Evolutionary conservation across 2,329 filamentous ascomycete species (phyloP).

Genomic region (Neurospora sp.): DNA sequence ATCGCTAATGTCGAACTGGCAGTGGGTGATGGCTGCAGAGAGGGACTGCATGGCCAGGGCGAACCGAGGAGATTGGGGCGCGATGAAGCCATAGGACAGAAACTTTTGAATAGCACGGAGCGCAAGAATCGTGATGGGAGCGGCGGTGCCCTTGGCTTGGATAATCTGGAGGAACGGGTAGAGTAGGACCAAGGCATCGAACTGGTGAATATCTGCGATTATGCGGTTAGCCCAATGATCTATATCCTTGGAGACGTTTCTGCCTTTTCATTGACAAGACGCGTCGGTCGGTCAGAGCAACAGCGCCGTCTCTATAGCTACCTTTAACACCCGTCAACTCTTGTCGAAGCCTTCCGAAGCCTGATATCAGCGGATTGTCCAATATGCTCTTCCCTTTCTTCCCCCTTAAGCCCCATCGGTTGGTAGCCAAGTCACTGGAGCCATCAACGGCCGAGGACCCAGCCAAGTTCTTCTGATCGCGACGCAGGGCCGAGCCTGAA

Average conservation of each 20-base stretch:
- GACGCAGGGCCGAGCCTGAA: conserved; percentile 27
- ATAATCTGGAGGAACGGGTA: conserved; percentile 96
- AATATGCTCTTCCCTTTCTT: conserved; percentile 97
- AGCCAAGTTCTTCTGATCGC: conserved; percentile 31
- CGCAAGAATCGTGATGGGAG: conserved; percentile 89
- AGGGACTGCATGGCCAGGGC: conserved; percentile 88
- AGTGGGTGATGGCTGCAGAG: conserved; percentile 92
- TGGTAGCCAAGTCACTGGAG: conserved; percentile 49
- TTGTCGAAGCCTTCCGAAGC: conserved; percentile 79
- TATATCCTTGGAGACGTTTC: neutral
- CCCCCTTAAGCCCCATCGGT: conserved; percentile 84
- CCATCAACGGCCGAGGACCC: conserved; percentile 29
- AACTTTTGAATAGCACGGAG: conserved; percentile 93
- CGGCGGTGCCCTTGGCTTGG: conserved; percentile 88
- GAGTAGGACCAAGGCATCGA: conserved; percentile 81
- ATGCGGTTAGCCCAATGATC: neutral
- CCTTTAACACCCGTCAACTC: conserved; percentile 81
- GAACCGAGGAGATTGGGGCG: conserved; percentile 73
- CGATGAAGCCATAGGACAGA: conserved; percentile 87
- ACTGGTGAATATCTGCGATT: conserved; percentile 65
- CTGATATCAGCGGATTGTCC: conserved; percentile 92
- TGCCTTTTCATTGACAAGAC: neutral
- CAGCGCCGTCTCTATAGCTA: conserved; percentile 23
- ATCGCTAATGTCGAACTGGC: conserved; percentile 93
- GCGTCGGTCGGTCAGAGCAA: neutral